Percentiles rank a stretch among this genome's conserved stretches.
phyloP scores from a whole-genome alignment of 108 stramenopile species.

The Seminavis robusta region DNA sequence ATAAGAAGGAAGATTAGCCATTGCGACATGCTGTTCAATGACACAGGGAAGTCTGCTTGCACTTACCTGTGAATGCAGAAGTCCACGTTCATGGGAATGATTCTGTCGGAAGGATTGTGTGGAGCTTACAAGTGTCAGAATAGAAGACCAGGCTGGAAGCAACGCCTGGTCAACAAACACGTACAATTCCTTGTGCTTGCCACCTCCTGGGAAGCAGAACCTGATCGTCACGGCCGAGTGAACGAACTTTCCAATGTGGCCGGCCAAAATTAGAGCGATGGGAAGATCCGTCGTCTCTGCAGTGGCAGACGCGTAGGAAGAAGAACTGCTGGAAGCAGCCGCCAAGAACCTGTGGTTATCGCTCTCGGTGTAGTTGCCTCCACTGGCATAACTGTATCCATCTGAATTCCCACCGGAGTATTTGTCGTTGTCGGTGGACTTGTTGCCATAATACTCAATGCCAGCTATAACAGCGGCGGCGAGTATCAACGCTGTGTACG shows the following conservation, averaged over 20 bases:
- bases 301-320: not conserved
- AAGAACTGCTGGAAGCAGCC: not conserved
- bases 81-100: slow-evolving; percentile 62
- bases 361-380: not conserved
- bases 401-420: not conserved
- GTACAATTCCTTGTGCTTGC: slow-evolving; percentile 30
- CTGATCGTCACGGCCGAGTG: not conserved
- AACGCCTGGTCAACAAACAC: no score
- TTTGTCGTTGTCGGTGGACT: not conserved
- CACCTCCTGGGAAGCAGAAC: slow-evolving; percentile 25
- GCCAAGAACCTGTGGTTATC: slow-evolving; percentile 9
- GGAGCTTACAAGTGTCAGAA: no score
- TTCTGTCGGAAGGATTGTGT: no score
- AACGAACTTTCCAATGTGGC: not conserved
- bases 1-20: no score
- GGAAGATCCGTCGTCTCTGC: slow-evolving; percentile 5
- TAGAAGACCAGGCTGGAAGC: no score
- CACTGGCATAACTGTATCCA: not conserved
- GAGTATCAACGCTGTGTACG: no score
- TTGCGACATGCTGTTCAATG: no score
- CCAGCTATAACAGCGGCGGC: no score
- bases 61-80: slow-evolving; percentile 67
- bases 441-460: no score
- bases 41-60: slow-evolving; percentile 74
- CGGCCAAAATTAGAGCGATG: slow-evolving; percentile 16